Conservation (phyloP, 2,329 filamentous ascomycete species). For the Gremmenia infestans region DNA sequence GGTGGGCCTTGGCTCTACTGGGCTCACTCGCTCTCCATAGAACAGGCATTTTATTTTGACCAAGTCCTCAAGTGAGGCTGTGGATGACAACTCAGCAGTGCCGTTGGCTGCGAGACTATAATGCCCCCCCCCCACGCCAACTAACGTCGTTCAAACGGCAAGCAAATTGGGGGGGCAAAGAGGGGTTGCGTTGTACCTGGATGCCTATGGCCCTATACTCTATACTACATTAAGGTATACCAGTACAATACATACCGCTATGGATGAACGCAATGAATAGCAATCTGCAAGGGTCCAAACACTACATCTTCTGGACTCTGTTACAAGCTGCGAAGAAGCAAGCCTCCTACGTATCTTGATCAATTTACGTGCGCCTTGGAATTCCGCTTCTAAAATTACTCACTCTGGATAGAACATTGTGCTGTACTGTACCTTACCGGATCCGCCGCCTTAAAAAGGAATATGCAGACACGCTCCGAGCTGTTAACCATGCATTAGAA, state of each 20-base stretch:
- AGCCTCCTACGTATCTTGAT: conserved; percentile 4
- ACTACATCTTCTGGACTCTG: neutral
- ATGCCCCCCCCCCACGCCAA: conserved; percentile 4
- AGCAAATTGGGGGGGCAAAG: neutral
- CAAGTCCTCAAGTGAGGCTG: conserved; percentile 5
- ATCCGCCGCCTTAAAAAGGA: neutral
- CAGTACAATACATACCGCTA: neutral
- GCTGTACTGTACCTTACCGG: neutral
- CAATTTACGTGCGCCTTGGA: neutral
- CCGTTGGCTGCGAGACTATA: conserved; percentile 1
- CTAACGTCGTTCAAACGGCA: neutral
- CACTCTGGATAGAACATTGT: neutral
- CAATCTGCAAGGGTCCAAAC: neutral
- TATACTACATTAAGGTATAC: neutral
- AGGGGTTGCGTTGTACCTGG: conserved; percentile 4
- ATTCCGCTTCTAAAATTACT: neutral
- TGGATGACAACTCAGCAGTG: conserved; percentile 9
- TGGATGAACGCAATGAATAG: neutral
- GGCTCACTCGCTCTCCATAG: neutral
- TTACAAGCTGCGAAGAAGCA: conserved; percentile 13
- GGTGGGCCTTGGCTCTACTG: neutral
- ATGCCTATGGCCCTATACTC: no score
- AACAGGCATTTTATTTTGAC: neutral
- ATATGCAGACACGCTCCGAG: neutral
- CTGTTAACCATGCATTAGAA: no score